Conservation (phyloP, 148 eudicot species). For the Talinum fruticosum region DNA sequence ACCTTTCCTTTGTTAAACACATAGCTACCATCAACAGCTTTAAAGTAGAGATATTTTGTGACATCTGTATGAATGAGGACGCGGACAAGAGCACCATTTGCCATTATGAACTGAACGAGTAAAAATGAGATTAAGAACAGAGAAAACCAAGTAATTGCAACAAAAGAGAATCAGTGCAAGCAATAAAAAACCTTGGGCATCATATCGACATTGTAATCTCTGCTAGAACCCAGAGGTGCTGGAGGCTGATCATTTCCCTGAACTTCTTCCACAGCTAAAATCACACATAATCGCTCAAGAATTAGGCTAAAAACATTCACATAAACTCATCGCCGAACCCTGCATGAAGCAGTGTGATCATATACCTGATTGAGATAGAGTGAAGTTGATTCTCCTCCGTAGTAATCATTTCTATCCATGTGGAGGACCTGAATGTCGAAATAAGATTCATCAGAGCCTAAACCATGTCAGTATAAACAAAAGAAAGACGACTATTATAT, state of each 20-base stretch:
- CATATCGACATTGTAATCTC: constrained; percentile 97
- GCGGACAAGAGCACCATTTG: constrained; percentile 95
- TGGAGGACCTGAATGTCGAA: constrained; percentile 65
- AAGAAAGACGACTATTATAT: background rate
- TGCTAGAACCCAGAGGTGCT: constrained; percentile 71
- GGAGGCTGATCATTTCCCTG: constrained; percentile 79
- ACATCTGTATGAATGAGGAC: constrained; percentile 95
- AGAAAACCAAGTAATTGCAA: constrained; percentile 1
- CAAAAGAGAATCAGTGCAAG: background rate
- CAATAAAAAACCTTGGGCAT: constrained; percentile 66
- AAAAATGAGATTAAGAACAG: constrained; percentile 1
- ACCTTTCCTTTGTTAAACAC: constrained; percentile 98
- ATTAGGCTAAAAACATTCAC: constrained; percentile 10
- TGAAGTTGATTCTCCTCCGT: constrained; percentile 97
- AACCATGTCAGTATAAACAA: background rate
- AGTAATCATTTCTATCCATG: constrained; percentile 99
- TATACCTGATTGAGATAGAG: constrained; percentile 85
- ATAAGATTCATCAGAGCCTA: constrained; percentile 12
- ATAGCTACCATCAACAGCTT: constrained; percentile 95
- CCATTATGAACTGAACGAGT: constrained; percentile 72
- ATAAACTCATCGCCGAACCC: background rate
- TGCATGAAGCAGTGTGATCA: background rate
- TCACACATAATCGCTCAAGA: background rate
- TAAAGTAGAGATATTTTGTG: constrained; percentile 80
- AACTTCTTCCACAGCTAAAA: constrained; percentile 90